Evolutionary conservation across 177 flowering plant genomes (phyloP).

Genomic region (Vitis hybrid): DNA sequence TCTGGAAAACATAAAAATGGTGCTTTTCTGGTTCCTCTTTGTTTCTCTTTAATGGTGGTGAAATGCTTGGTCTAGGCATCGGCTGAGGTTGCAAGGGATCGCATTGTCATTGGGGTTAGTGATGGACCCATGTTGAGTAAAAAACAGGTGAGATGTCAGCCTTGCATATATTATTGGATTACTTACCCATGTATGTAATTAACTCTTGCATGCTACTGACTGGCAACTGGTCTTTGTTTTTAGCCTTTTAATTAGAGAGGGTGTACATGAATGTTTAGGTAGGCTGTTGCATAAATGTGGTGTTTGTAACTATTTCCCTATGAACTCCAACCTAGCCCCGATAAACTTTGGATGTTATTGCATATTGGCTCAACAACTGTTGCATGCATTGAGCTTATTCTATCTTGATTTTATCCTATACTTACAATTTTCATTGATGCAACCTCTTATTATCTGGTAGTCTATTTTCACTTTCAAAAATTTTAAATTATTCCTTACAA

Average conservation of each 20-base stretch:
- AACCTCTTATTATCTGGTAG: no score
- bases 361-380: no score
- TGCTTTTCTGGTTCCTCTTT: background rate
- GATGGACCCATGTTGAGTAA: conserved; percentile 79
- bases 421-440: no score
- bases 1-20: no score
- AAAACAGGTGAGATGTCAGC: conserved; percentile 46
- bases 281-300: background rate
- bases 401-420: no score
- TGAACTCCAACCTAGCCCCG: no score
- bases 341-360: no score
- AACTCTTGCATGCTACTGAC: no score
- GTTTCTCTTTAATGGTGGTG: background rate
- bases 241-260: background rate
- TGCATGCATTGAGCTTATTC: no score
- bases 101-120: conserved; percentile 70
- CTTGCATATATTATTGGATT: background rate
- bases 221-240: background rate
- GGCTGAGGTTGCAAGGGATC: conserved; percentile 57
- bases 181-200: background rate
- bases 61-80: conserved; percentile 38
- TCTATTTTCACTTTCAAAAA: no score
- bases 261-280: background rate
- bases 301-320: no score
- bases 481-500: no score